These are phyloP conservation scores for Sarcomyxa edulis DNA, from an alignment of 768 basidiomycete genomes.

Conservation along the genomic window DNA sequence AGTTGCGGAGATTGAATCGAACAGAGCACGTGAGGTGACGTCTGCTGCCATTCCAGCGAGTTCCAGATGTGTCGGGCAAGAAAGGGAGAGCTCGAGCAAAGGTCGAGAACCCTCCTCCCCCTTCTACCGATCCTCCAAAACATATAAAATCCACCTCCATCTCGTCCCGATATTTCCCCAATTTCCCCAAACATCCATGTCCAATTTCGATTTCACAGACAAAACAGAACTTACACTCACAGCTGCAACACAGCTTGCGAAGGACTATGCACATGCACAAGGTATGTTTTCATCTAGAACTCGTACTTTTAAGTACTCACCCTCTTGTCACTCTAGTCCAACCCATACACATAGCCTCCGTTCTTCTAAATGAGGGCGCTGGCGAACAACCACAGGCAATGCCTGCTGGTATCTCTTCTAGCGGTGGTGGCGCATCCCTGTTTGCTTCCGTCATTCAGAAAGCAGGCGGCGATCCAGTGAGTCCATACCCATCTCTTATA, in stretches of 20 bases:
- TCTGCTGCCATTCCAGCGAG: no score
- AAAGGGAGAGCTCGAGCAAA: no score
- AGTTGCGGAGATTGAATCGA: no score
- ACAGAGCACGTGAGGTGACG: no score
- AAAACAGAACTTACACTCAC: constrained; percentile 68
- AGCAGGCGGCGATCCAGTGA: constrained; percentile 81
- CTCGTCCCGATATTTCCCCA: no score
- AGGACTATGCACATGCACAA: constrained; percentile 80
- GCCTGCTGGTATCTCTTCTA: constrained; percentile 25
- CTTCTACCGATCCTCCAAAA: no score
- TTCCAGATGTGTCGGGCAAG: no score
- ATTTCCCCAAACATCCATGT: no score
- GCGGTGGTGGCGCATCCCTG: constrained; percentile 38
- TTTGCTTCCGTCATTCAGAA: constrained; percentile 75
- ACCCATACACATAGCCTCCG: constrained; percentile 80
- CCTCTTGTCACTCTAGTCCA: constrained; percentile 42
- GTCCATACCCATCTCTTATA: constrained; percentile 17
- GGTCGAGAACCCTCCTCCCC: no score
- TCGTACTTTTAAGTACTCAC: neutral
- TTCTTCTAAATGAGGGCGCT: constrained; percentile 67
- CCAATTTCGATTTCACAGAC: constrained; percentile 81
- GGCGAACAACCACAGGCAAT: constrained; percentile 21
- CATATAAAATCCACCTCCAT: no score
- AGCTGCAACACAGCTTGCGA: constrained; percentile 75
- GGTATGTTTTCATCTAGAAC: constrained; percentile 32